These are phyloP conservation scores for Lactuca sativa DNA, from an alignment of 129 eudicot species.

Conservation along the genomic window DNA sequence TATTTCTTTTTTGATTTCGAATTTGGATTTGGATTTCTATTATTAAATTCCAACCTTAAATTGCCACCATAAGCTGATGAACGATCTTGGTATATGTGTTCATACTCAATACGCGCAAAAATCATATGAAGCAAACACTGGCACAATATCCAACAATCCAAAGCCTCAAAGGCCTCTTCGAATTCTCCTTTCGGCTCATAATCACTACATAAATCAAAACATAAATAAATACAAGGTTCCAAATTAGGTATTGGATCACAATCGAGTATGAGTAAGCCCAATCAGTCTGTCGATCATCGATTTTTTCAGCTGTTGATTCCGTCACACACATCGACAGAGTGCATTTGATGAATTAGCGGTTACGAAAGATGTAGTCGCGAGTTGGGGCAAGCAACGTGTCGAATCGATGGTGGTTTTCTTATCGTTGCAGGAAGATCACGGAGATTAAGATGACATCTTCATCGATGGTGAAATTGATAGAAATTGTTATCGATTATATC, in stretches of 20 bases:
- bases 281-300: conserved; percentile 75
- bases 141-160: conserved; percentile 66
- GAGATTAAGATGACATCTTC: conserved; percentile 23
- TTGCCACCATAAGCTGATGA: conserved; percentile 14
- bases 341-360: conserved; percentile 38
- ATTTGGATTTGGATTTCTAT: conserved; percentile 12
- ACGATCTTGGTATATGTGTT: conserved; percentile 39
- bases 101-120: conserved; percentile 62
- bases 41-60: conserved; percentile 23
- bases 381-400: conserved; percentile 42
- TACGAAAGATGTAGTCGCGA: conserved; percentile 26
- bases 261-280: conserved; percentile 80
- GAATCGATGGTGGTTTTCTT: conserved; percentile 32
- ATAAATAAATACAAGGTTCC: conserved; percentile 64
- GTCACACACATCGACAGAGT: conserved; percentile 67
- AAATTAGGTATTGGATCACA: conserved; percentile 56
- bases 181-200: conserved; percentile 47
- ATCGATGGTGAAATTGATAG: conserved; percentile 24
- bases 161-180: conserved; percentile 62
- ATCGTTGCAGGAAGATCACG: conserved; percentile 32
- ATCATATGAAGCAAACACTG: conserved; percentile 84
- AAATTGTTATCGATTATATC: conserved; percentile 1
- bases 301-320: conserved; percentile 70
- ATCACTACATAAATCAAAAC: conserved; percentile 47
- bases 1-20: conserved; percentile 1